Evolutionary conservation across 2,329 filamentous ascomycete species (phyloP), one percentile per base, ranked within the genome.

Genomic region (Botryotinia narcissicola): DNA sequence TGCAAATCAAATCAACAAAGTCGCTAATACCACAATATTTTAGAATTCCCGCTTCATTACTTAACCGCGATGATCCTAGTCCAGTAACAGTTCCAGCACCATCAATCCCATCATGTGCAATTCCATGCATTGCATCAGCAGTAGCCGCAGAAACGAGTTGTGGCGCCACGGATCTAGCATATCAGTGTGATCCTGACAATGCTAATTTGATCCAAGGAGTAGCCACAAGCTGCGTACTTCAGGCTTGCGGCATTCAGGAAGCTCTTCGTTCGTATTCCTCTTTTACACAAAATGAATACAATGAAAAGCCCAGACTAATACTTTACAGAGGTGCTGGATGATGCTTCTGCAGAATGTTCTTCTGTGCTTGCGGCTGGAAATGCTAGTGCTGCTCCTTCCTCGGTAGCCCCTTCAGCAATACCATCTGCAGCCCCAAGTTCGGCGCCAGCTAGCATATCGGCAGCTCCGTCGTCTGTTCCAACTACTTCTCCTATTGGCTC

Each of bases 21-120:
- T 2, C 40, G 44, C 35, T 68, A 29, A 68, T 25, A 12, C 18
- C 16, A 22, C 10, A n/a, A 9, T 29, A 1, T 22, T 57, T 32
- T 35, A 68, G 66, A 42, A 57, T 68, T 68, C 66, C 35, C 20
- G 18, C 48, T 4, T 18, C 4, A 57, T 42, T 44, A 35, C 25
- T 68, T 5, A 16, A 12, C 1, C 48, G 66, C 10, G 35, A 57
- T 20, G 18, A n/a, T 37, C 66, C 48, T 32, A 42, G 35, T n/a
- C 29, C 48, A 29, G 51, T 32, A 57, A 20, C 42, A 32, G 37
- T 25, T 29, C 48, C 66, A 10, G 48, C 35, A 7, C 20, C 35
- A 35, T 44, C 57, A 37, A 22, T 70, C 25, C 68, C 68, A 20
- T 44, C 68, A 61, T 46, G 68, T 70, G 68, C 54, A 62, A n/a